Base-by-base conservation (phyloP, 768 basidiomycete genomes). In the Sistotremastrum suecicum region DNA sequence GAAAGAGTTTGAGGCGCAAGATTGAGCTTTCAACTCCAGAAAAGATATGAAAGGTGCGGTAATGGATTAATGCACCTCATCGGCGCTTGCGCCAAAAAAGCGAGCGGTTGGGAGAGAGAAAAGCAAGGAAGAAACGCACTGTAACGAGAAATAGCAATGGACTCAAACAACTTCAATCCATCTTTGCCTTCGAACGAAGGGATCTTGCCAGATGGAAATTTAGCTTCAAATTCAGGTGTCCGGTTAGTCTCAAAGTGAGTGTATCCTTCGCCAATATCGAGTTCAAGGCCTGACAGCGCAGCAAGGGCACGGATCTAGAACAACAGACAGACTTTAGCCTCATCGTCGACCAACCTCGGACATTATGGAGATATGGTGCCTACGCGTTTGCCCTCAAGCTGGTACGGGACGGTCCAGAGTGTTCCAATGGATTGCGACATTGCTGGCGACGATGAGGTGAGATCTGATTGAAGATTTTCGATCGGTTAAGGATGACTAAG, bases 141-240 rank as follows among this genome's bases (percentile, higher is more conserved):
- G 66, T 94, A 91, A 47, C 78, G 80, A 40, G 88, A 83, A 63
- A 98, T 89, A 41, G 89, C 77, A 45, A 65, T 59, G 46, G 75
- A 70, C 69, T 94, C 94, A 54, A 77, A 75, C 48, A 95, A 67
- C 57, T 69, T 73, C 71, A 88, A 75, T 45, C 89, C 89, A 61
- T 89, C 76, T 9, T 67, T 63, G 39, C 72, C 68, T 61, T 90
- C 87, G 45, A 83, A 73, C 34, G 83, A 80, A 30, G 95, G 94
- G 54, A 94, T 75, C 69, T 89, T 88, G 47, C 84, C 82, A 48
- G 71, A 71, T 42, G 82, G 77, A 64, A 87, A 91, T 63, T 90
- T 89, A 49, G 66, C 59, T 40, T 75, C 59, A 62, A 79, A 87
- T 33, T 78, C 80, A 0, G 81, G 72, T 56, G 74, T 76, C 59